Evolutionary conservation across 2,329 filamentous ascomycete genomes (phyloP), one percentile per base, ranked within the genome.

Genomic region (Elsinoe necatrix): DNA sequence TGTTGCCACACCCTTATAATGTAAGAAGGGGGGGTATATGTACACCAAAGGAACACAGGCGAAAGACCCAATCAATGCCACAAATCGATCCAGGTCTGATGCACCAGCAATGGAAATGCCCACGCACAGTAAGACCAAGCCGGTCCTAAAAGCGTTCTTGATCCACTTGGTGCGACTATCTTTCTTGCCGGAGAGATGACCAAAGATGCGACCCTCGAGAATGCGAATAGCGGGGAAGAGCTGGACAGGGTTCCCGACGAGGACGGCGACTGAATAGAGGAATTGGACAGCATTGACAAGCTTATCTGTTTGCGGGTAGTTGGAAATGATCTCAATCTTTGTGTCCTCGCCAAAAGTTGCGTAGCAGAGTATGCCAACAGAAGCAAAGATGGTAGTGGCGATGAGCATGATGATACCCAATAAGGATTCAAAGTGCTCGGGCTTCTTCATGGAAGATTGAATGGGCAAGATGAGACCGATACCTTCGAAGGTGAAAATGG

Each of bases 401-500:
- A 89, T 76, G 59, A 83, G 66, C 85, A 89, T 89, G 69, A 89
- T 81, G 11, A 80, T 62, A 59, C 77, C 85, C 1, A 89, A 79
- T 2, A 89, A 76, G 57, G 74, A 75, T 62, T 80, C 77, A 63
- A 89, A 89, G 16, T 82, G 77, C 60, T 87, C 75, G 0, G 86
- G 86, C 58, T 83, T 75, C 63, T 80, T 80, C 86, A 89, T 89
- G 57, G 82, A 85, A 7, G 84, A 85, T 66, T 89, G 84, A 55
- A 89, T 89, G 0, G 86, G 86, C 7, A 89, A 73, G 61, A 89
- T 87, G 21, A 89, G 79, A 0, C 86, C 86, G 47, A 89, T 89
- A 48, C 86, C 86, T 67, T 89, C 86, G 63, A 88, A 89, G 0
- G 86, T 88, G 71, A 89, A 89, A 65, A 89, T 88, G 35, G 84